These are phyloP conservation scores for Chlorella variabilis DNA, from an alignment of 163 green algal species.

Conservation along the genomic window DNA sequence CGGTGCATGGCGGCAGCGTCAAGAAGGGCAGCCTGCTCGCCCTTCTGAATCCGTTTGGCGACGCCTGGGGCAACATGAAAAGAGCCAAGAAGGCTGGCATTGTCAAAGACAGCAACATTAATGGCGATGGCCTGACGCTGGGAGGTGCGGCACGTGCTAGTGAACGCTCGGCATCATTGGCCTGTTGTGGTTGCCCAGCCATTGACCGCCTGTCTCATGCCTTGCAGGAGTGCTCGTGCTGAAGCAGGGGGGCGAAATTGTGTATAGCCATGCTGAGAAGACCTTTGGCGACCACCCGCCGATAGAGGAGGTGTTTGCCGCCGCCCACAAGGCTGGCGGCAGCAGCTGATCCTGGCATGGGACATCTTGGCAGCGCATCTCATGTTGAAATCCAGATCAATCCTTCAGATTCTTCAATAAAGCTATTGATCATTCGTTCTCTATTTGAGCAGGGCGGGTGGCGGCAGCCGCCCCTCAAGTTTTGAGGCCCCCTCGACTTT, in stretches of 20 bases:
- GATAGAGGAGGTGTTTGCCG: slow-evolving; percentile 43
- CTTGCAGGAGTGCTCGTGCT: slow-evolving; percentile 45
- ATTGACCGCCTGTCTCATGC: not conserved
- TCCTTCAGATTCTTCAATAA: no score
- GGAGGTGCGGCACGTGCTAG: slow-evolving; percentile 49
- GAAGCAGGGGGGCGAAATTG: slow-evolving; percentile 38
- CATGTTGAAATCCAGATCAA: no score
- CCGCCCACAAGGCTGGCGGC: not conserved
- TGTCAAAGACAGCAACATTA: slow-evolving; percentile 60
- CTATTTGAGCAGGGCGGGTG: no score
- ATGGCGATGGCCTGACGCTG: slow-evolving; percentile 65
- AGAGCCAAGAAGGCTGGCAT: slow-evolving; percentile 14
- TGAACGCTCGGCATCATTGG: no score
- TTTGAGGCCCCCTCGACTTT: no score
- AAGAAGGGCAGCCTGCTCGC: slow-evolving; percentile 39
- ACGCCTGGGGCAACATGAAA: slow-evolving; percentile 32
- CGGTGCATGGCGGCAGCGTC: slow-evolving; percentile 52
- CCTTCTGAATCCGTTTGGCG: slow-evolving; percentile 59
- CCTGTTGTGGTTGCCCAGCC: no score
- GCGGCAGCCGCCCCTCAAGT: no score
- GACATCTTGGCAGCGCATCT: no score
- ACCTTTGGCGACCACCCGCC: slow-evolving; percentile 64
- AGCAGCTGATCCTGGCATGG: not conserved
- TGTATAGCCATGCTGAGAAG: slow-evolving; percentile 57
- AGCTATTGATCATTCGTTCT: no score